These are phyloP conservation scores for Zelopaecilomyces penicillatus DNA, from an alignment of 2,329 filamentous ascomycete genomes.

Conservation along the genomic window DNA sequence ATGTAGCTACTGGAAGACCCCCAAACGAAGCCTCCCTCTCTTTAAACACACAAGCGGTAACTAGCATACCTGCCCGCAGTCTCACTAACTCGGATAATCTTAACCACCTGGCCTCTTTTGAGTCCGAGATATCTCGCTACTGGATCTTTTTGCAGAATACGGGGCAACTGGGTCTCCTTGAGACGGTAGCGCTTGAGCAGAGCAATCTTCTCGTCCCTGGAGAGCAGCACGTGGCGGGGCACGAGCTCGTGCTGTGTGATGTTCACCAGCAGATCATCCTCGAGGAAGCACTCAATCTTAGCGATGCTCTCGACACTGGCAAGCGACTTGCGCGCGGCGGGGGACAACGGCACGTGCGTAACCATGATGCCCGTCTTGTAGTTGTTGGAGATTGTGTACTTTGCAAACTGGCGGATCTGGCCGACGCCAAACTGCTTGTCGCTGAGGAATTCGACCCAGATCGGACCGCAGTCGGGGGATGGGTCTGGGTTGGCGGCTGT, in stretches of 20 bases:
- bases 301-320: constrained; percentile 66
- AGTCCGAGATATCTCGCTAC: constrained; percentile 88
- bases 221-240: constrained; percentile 84
- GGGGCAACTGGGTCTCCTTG: constrained; percentile 94
- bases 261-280: constrained; percentile 93
- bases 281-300: constrained; percentile 88
- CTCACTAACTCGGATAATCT: constrained; percentile 94
- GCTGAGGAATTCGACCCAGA: constrained; percentile 88
- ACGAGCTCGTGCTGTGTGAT: constrained; percentile 97
- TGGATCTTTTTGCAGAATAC: constrained; percentile 85
- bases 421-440: constrained; percentile 79
- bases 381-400: constrained; percentile 68
- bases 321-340: constrained; percentile 81
- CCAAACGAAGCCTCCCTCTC: not conserved
- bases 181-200: constrained; percentile 83
- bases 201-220: constrained; percentile 78
- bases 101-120: constrained; percentile 88
- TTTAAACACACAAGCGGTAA: constrained; percentile 65
- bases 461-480: constrained; percentile 67
- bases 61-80: constrained; percentile 94
- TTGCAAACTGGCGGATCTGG: constrained; percentile 84
- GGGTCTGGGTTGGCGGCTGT: constrained; percentile 63
- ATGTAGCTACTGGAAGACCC: not conserved
- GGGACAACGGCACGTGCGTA: constrained; percentile 71
- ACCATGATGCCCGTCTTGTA: constrained; percentile 90